Evolutionary conservation across 2,329 filamentous ascomycete genomes (phyloP), one percentile per base, ranked within the genome.

Genomic region (Sphaerulina musiva): DNA sequence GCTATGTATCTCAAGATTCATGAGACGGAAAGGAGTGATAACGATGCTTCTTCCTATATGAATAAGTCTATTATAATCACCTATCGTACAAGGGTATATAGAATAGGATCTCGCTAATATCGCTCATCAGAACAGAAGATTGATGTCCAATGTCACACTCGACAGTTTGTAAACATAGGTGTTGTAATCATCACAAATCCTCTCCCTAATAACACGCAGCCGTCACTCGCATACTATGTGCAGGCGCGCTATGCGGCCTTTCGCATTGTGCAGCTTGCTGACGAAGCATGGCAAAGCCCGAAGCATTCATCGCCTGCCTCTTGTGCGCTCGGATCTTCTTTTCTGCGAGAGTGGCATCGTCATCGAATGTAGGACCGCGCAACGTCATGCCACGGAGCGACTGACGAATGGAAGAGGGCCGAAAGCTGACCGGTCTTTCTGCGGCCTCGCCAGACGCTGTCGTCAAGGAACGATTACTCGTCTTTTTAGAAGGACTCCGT

Each of bases 231-330:
- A 45, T 51, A 8, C 12, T 40, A 17, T 20, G 14, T 7, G 14
- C 40, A 6, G 48, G 48, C 1, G 48, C 42, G 5, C 40, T 51
- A 5, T 26, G 39, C 2, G 41, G 48, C 26, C 48, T 10, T 10
- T 46, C 42, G 10, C 36, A 31, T 11, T 39, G 14, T 31, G 46
- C 49, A 8, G 51, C 57, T 45, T 50, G 49, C 39, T 51, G 41
- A 32, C 40, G 56, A 29, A 59, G 20, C 2, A 56, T 41, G 0
- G 54, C 54, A 40, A 57, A 59, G 12, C 46, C 55, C 9, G 52
- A 45, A 29, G 57, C 54, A 40, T 50, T 57, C 44, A 56, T 54
- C 6, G 48, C 47, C 20, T 56, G 44, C 7, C 57, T 14, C 20
- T 55, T 54, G 43, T 59, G 57, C 4, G 48, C 46, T 11, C 20